Conservation (phyloP, 2,329 filamentous ascomycete genomes). For the Fusarium nelsonii region DNA sequence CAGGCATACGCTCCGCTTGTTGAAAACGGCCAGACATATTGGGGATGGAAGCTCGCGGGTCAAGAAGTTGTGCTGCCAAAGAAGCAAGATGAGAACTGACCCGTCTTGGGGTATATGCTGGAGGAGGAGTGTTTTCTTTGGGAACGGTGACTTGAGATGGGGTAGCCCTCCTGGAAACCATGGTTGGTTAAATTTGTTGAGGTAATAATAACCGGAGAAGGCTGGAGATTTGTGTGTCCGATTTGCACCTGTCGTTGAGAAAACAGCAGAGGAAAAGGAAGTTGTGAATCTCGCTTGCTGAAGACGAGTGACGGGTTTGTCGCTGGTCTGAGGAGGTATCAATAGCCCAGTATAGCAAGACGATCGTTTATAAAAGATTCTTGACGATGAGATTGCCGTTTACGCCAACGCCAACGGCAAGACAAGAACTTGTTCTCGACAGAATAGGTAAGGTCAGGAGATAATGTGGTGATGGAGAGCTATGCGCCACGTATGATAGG, state of each 20-base stretch:
- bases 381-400: constrained; percentile 24
- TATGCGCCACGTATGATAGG: constrained; percentile 37
- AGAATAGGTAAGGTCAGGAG: constrained; percentile 36
- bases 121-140: constrained; percentile 49
- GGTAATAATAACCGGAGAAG: neutral
- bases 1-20: constrained; percentile 19
- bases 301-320: constrained; percentile 5
- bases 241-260: neutral
- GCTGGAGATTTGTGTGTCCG: neutral
- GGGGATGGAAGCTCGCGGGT: constrained; percentile 18
- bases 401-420: constrained; percentile 23
- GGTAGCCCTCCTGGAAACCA: constrained; percentile 20
- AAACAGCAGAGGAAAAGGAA: neutral
- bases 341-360: constrained; percentile 6
- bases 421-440: constrained; percentile 29
- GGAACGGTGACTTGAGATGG: constrained; percentile 22
- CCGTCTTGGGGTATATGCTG: constrained; percentile 49
- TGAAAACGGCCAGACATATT: constrained; percentile 14
- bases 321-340: neutral
- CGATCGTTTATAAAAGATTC: constrained; percentile 33
- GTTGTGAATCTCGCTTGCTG: neutral
- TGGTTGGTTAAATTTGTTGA: constrained; percentile 12
- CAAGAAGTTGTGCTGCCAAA: constrained; percentile 35
- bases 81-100: constrained; percentile 28
- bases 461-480: constrained; percentile 33